Percentiles rank a stretch among this genome's conserved stretches.
These are phyloP conservation scores for Apiotrichum gracile DNA, from an alignment of 1,284 basidiomycete genomes.

Conservation along the genomic window DNA sequence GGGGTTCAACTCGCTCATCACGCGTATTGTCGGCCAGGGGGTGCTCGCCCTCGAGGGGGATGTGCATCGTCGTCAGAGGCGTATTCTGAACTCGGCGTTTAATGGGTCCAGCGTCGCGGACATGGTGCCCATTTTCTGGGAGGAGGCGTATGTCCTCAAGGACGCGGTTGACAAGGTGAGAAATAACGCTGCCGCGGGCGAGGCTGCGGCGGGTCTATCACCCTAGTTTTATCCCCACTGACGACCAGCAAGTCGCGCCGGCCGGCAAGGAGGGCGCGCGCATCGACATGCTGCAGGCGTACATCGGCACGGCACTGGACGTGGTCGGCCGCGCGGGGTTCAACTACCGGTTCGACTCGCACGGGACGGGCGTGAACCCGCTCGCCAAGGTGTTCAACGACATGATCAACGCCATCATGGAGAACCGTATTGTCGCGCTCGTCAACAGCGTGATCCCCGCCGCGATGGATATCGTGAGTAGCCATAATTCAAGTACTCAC, in stretches of 20 bases:
- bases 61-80: conserved; percentile 53
- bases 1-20: conserved; percentile 56
- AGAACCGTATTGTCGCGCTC: conserved; percentile 7
- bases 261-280: conserved; percentile 14
- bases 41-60: conserved; percentile 48
- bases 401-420: conserved; percentile 53
- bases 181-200: too few species aligned
- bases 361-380: conserved; percentile 50
- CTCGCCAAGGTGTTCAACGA: conserved; percentile 56
- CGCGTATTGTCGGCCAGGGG: conserved; percentile 37
- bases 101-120: conserved; percentile 36
- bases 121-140: conserved; percentile 59
- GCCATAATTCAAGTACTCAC: neutral
- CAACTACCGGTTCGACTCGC: conserved; percentile 56
- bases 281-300: conserved; percentile 59
- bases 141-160: conserved; percentile 55
- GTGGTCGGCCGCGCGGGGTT: conserved; percentile 68
- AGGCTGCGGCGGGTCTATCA: too few species aligned
- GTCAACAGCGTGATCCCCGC: conserved; percentile 15
- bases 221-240: neutral
- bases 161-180: conserved; percentile 25
- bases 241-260: too few species aligned
- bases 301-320: conserved; percentile 62
- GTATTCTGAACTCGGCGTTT: conserved; percentile 49
- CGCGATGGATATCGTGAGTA: neutral